A percentile compares a stretch with the other conserved stretches of the same genome.
These are phyloP conservation scores for Pseudoscleropodium purum DNA, from an alignment of 225 moss, liverwort and hornwort species.

Conservation along the genomic window DNA sequence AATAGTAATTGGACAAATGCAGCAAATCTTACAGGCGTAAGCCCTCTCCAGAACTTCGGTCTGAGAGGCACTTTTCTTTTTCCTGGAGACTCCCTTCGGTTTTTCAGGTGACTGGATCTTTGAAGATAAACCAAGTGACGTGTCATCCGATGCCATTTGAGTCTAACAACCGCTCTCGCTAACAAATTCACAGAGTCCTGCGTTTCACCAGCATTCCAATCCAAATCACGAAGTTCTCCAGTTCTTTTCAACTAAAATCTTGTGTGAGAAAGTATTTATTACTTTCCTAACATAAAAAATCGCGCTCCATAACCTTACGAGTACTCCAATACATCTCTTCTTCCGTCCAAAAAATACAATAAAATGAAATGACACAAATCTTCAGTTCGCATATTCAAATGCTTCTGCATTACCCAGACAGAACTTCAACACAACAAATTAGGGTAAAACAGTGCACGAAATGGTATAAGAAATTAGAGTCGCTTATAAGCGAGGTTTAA, in stretches of 20 bases:
- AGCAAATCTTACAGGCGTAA: conserved; percentile 47
- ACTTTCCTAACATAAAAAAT: not conserved
- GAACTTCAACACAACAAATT: not conserved
- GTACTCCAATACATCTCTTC: not conserved
- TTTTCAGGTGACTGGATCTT: conserved; percentile 9
- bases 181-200: not conserved
- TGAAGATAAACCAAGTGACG: conserved; percentile 5
- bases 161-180: not conserved
- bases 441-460: not conserved
- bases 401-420: not conserved
- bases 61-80: conserved; percentile 68
- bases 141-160: conserved; percentile 30
- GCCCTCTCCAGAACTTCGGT: conserved; percentile 57
- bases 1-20: not conserved
- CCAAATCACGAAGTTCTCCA: not conserved
- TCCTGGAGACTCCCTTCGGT: conserved; percentile 52
- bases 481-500: not conserved
- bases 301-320: not conserved
- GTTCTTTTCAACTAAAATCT: not conserved
- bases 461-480: not conserved
- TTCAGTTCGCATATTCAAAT: not conserved
- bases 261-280: not conserved
- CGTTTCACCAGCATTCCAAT: not conserved
- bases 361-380: not conserved
- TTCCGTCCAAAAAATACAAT: not conserved